Conservation (phyloP, 768 basidiomycete genomes). For the Tulasnella calospora region DNA sequence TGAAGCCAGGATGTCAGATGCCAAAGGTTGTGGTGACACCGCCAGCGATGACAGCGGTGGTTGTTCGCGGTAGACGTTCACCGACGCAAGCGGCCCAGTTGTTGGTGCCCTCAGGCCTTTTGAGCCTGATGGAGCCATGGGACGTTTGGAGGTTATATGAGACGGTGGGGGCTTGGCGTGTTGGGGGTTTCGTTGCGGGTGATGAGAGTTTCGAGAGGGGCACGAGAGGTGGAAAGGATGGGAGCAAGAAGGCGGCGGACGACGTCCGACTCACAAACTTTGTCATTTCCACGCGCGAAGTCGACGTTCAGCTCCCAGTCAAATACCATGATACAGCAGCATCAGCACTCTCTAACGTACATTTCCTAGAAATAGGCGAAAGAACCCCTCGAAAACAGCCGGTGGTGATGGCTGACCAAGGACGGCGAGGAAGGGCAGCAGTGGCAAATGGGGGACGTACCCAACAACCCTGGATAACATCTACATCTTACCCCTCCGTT, state of each 20-base stretch:
- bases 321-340: conserved; percentile 6
- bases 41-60: conserved; percentile 36
- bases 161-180: background rate
- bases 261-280: conserved; percentile 15
- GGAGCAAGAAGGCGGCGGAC: conserved; percentile 6
- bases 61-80: conserved; percentile 3
- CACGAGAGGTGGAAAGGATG: background rate
- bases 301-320: conserved; percentile 7
- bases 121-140: conserved; percentile 17
- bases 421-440: background rate
- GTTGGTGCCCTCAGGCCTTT: conserved; percentile 19
- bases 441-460: background rate
- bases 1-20: conserved; percentile 31
- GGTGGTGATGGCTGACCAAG: background rate
- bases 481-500: background rate
- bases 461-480: background rate
- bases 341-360: conserved; percentile 8
- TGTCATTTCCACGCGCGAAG: conserved; percentile 17
- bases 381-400: background rate
- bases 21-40: conserved; percentile 34
- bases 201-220: background rate
- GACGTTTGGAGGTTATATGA: background rate
- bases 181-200: background rate
- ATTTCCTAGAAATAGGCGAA: background rate
- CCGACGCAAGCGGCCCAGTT: conserved; percentile 17